These are phyloP conservation scores for Apiospora malaysiana DNA, from an alignment of 2,329 filamentous ascomycete species.

Conservation along the genomic window DNA sequence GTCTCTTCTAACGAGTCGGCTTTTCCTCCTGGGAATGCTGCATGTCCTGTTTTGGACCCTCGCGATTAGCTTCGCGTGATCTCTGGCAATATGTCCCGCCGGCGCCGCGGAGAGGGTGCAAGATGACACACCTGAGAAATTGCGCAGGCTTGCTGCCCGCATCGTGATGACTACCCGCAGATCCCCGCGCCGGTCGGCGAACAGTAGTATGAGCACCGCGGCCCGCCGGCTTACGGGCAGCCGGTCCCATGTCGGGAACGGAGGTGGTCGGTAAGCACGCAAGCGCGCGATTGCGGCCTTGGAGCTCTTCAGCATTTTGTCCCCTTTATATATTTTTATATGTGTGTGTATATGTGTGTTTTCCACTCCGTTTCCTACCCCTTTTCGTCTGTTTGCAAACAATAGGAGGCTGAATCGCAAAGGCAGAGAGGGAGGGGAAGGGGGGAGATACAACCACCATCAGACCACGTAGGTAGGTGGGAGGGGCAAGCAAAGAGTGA, in stretches of 20 bases:
- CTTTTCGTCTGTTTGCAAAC: neutral
- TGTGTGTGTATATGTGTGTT: conserved; percentile 8
- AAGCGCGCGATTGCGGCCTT: conserved; percentile 66
- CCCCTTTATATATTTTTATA: neutral
- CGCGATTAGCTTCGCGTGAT: neutral
- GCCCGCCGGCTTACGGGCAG: conserved; percentile 73
- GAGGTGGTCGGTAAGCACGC: conserved; percentile 64
- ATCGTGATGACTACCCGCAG: conserved; percentile 75
- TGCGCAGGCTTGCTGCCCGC: conserved; percentile 67
- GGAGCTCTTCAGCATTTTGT: conserved; percentile 38
- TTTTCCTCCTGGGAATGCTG: conserved; percentile 83
- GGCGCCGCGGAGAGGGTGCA: neutral
- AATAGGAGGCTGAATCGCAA: no score
- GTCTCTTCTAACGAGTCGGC: conserved; percentile 63
- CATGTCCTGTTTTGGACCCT: conserved; percentile 60
- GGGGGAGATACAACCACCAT: neutral
- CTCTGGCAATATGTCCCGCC: neutral
- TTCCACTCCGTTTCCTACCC: neutral
- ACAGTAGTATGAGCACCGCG: conserved; percentile 86
- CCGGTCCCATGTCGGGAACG: conserved; percentile 66
- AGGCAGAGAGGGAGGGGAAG: neutral
- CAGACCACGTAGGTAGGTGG: neutral
- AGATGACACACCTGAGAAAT: conserved; percentile 63
- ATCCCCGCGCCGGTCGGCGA: conserved; percentile 82
- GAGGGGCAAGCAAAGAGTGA: neutral